Percentiles rank a stretch among this genome's conserved stretches.
phyloP scores from a whole-genome alignment of 768 basidiomycete genomes.

The Cystoderma amianthinum region DNA sequence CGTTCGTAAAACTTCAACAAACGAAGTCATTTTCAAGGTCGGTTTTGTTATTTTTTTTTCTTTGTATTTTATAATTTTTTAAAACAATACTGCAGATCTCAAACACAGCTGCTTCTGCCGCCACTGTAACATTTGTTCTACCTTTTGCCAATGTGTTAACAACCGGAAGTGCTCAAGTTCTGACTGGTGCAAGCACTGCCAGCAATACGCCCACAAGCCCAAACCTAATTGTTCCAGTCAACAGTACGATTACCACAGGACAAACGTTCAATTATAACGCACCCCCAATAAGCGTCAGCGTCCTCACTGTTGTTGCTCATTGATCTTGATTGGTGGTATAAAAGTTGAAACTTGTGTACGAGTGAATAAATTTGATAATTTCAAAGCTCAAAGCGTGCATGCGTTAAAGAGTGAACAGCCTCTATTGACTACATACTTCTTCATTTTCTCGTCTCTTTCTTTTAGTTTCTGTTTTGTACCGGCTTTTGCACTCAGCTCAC shows the following conservation, averaged over 20 bases:
- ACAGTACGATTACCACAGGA: conserved; percentile 34
- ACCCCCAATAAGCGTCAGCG: conserved; percentile 35
- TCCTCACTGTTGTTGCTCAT: conserved; percentile 24
- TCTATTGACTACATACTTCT: no score
- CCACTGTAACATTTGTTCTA: conserved; percentile 41
- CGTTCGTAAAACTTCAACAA: conserved; percentile 25
- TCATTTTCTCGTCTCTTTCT: no score
- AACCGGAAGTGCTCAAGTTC: conserved; percentile 38
- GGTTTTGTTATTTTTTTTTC: no score
- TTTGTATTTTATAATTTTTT: no score
- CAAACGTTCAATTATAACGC: conserved; percentile 49
- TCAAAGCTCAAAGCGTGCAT: no score
- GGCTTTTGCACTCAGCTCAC: no score
- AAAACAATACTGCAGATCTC: conserved; percentile 45
- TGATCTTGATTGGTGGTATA: background rate
- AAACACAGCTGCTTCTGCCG: conserved; percentile 36
- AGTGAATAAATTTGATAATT: no score
- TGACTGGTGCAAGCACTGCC: conserved; percentile 39
- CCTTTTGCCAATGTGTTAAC: conserved; percentile 42
- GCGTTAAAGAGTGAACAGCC: no score
- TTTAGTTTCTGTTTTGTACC: no score
- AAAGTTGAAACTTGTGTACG: no score
- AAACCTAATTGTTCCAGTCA: conserved; percentile 37
- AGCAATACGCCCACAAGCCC: conserved; percentile 53
- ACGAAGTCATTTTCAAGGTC: conserved; percentile 56